Percentiles rank a stretch among this genome's conserved stretches.
Evolutionary conservation across 75 land plant genomes (phyloP).

Genomic region (Cryptomeria japonica): DNA sequence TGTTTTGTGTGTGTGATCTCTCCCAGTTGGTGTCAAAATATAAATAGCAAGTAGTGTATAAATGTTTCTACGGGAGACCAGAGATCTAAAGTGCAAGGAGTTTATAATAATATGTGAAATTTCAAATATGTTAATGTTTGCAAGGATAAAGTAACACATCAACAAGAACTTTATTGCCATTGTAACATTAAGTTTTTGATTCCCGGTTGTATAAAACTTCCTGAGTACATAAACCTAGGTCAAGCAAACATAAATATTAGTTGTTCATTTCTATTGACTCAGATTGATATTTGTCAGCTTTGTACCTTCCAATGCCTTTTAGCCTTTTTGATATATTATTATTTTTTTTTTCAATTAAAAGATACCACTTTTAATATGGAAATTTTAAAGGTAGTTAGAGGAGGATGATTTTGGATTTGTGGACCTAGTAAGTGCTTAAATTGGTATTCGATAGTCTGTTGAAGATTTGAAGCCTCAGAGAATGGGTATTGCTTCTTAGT

Average conservation of each 20-base stretch:
- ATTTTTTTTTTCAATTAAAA: not conserved
- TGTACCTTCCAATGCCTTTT: not conserved
- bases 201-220: too few relatives aligned
- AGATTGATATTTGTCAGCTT: not conserved
- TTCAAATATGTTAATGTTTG: not conserved
- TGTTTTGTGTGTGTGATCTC: not conserved
- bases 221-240: not conserved
- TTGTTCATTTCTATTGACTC: not conserved
- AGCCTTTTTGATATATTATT: not conserved
- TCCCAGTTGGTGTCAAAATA: not conserved
- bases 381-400: not conserved
- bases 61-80: not conserved
- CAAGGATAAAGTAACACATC: not conserved
- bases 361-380: not conserved
- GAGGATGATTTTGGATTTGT: not conserved
- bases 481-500: not conserved
- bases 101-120: not conserved
- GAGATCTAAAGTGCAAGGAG: not conserved
- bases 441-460: not conserved
- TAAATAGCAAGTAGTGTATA: not conserved
- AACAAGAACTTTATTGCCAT: not conserved
- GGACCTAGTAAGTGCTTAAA: not conserved
- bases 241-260: not conserved
- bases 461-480: not conserved
- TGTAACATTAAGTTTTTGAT: not conserved